Percentiles rank a stretch among this genome's conserved stretches.
Conservation (phyloP, 306 rosid species). For the Abrus pulchellus region DNA sequence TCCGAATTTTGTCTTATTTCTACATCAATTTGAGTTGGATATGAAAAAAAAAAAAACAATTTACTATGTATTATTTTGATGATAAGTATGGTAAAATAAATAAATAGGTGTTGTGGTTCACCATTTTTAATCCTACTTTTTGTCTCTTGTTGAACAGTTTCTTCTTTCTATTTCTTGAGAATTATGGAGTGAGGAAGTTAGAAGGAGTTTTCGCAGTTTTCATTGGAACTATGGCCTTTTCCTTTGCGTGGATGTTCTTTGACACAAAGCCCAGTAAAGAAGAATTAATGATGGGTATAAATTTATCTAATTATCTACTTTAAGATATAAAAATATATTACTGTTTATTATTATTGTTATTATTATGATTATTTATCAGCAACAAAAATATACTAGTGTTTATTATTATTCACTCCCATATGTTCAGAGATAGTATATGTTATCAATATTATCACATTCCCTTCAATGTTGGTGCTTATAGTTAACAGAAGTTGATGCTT, state of each 20-base stretch:
- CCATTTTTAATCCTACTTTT: background rate
- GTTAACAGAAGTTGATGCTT: background rate
- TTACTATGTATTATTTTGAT: background rate
- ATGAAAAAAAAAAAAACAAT: background rate
- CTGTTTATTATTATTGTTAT: background rate
- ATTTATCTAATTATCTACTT: conserved; percentile 25
- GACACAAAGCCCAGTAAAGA: conserved; percentile 55
- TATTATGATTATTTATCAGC: no score
- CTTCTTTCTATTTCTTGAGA: conserved; percentile 60
- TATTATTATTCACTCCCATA: background rate
- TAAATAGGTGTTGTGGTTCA: background rate
- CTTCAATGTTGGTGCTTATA: no score
- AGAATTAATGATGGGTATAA: conserved; percentile 59
- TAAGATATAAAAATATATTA: background rate
- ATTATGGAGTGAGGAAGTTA: conserved; percentile 65
- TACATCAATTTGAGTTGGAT: background rate
- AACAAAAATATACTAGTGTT: no score
- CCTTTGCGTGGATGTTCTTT: conserved; percentile 68
- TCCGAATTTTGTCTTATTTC: background rate
- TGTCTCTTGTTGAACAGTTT: conserved; percentile 53
- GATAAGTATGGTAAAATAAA: background rate
- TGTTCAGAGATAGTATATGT: background rate
- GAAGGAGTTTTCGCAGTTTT: conserved; percentile 64
- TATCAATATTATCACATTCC: background rate
- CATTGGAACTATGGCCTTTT: conserved; percentile 57